These are phyloP conservation scores for Termitomyces titanicus DNA, from an alignment of 768 basidiomycete genomes.

Conservation along the genomic window DNA sequence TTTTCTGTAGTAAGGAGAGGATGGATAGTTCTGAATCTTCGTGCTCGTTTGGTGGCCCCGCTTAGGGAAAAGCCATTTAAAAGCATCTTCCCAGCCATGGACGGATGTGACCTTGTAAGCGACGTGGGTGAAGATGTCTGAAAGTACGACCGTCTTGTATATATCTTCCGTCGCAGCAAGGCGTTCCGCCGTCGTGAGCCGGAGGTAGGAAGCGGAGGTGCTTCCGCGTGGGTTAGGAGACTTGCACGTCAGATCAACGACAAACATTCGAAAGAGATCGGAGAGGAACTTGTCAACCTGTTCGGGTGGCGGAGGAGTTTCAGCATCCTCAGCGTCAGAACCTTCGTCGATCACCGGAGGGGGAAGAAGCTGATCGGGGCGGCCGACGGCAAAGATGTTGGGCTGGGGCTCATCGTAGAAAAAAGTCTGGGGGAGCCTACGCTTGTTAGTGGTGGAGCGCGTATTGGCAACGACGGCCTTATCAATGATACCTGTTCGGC, in stretches of 20 bases:
- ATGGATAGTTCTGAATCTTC: background rate
- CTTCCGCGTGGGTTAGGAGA: slow-evolving; percentile 1
- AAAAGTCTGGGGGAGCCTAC: background rate
- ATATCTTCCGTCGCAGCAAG: background rate
- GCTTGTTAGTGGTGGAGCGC: background rate
- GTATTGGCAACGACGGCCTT: background rate
- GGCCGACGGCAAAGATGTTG: background rate
- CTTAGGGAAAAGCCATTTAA: background rate
- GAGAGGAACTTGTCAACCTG: background rate
- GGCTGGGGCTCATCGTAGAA: background rate
- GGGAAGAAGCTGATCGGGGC: background rate
- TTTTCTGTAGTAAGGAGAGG: background rate
- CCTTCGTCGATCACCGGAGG: background rate
- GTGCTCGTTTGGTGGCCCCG: background rate
- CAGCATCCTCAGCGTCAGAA: background rate
- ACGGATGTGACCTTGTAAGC: background rate
- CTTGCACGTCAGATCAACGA: background rate
- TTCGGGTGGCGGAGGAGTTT: background rate
- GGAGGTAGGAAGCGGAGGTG: slow-evolving; percentile 2
- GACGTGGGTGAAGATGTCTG: background rate
- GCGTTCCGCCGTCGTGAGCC: background rate
- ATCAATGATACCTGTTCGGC: background rate
- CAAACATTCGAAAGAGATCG: background rate
- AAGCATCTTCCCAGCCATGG: background rate
- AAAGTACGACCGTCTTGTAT: background rate